Conservation (phyloP, 371 early-diverging fungal genomes). For the Apophysomyces trapeziformis region DNA sequence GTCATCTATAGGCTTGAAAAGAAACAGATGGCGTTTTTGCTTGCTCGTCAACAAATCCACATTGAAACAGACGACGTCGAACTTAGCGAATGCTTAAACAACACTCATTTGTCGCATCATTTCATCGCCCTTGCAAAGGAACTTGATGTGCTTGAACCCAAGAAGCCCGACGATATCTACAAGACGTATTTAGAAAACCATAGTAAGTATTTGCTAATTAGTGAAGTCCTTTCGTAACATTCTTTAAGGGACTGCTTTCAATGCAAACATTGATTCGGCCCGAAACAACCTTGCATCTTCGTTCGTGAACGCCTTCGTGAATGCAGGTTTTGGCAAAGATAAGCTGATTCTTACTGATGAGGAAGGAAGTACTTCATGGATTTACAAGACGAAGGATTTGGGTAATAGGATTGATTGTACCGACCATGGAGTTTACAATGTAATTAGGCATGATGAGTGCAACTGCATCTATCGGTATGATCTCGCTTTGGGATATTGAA, state of each 20-base stretch:
- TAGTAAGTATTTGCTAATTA: conserved; percentile 43
- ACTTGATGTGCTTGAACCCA: conserved; percentile 94
- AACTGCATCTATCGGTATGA: conserved; percentile 92
- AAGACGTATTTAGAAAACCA: conserved; percentile 94
- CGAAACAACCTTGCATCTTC: conserved; percentile 95
- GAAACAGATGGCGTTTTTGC: conserved; percentile 94
- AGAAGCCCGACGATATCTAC: conserved; percentile 97
- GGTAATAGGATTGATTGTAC: conserved; percentile 35
- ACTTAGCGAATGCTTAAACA: conserved; percentile 85
- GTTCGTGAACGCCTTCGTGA: conserved; percentile 98
- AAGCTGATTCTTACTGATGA: conserved; percentile 85
- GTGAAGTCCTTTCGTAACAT: not conserved
- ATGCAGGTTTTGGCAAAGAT: conserved; percentile 94
- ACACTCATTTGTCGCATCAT: conserved; percentile 83
- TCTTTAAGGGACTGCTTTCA: conserved; percentile 55
- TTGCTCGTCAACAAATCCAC: conserved; percentile 89
- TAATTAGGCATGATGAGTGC: conserved; percentile 85
- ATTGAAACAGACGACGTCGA: conserved; percentile 85
- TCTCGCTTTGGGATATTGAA: conserved; percentile 95
- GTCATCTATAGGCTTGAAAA: conserved; percentile 60
- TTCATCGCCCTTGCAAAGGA: conserved; percentile 90
- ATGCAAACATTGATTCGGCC: conserved; percentile 87
- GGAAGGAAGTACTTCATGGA: conserved; percentile 82
- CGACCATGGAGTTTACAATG: not conserved
- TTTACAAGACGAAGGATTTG: conserved; percentile 96